Base-by-base conservation (phyloP, 768 basidiomycete genomes). In the Xerocomus potaroensis region DNA sequence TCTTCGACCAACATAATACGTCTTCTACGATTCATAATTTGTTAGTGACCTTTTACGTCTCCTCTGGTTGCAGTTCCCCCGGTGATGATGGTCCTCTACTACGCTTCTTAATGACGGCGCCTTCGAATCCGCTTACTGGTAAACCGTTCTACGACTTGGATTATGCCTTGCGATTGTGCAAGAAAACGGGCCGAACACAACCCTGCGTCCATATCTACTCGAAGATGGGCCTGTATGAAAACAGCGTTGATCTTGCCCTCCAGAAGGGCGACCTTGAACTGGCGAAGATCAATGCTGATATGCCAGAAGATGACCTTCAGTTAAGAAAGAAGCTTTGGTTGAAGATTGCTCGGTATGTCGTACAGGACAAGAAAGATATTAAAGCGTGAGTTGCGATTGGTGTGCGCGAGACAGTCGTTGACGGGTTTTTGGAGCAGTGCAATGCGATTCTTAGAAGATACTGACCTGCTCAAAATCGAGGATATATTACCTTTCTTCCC, bases 401-500 rank as follows among this genome's bases (percentile, higher is more conserved):
- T 14, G 9, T 39, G 18, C 36, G 33, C 5, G n/a, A n/a, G 14
- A 21, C 15, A n/a, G 14, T 30, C 8, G 7, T 26, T 51, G 11
- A 57, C 36, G 33, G 19, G 31, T 44, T 43, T 30, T 32, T 15
- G 36, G 38, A 45, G 43, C 63, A 99, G 95, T 43, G 96, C 96
- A 16, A 98, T 98, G 91, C 81, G 80, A 18, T 97, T 99, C 73
- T 74, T 98, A 57, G 93, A 98, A 63, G 85, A 91, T 53, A 95
- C 96, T 0, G 84, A 91, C 56, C 70, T 98, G 29, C 80, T 99
- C 62, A 97, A 97, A 69, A 95, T 99, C 54, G 96, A 99, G 63
- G 96, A 99, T 61, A 96, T 99, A 51, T 72, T 99, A 15, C 96
- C 96, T 5, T 99, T 98, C 83, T 98, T 99, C 82, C 95, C 96